Base-by-base conservation (phyloP, 345 rosid species). In the Ceriops zippeliana region DNA sequence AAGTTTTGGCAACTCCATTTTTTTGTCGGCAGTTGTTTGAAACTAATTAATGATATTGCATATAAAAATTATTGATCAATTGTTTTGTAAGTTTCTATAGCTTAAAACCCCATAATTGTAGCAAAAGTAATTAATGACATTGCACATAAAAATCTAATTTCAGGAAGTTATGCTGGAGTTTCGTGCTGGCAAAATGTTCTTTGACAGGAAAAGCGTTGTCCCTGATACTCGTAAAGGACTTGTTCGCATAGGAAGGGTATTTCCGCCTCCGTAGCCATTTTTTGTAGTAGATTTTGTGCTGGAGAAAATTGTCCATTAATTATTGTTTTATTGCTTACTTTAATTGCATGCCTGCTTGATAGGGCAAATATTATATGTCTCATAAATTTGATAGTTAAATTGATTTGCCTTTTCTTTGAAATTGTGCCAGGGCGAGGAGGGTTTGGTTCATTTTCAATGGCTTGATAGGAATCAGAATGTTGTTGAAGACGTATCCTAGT, bases 151-250 rank as follows among this genome's bases (percentile, higher is more conserved):
- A 5, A 16, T 52, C 26, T 58, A 5, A 65, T 81, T 68, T 71
- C 88, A 86, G 93, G 93, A 86, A 71, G 74, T 69, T 49, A 76
- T 91, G 90, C 71, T 95, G 70, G 97, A 95, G 84, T 95, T 95
- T 80, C 96, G 97, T 76, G 97, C 99, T 66, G 97, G 97, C 69
- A 95, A 91, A 83, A 91, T 95, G 97, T 37, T 62, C 67, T 72
- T 88, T 62, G 96, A 91, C 76, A 93, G 95, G 37, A 88, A 81
- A 63, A 86, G 78, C 76, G 97, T 91, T 65, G 82, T 87, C 60
- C 97, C 96, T 51, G 97, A 95, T 85, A 5, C 82, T 6, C 86
- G 93, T 5, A 95, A 95, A 79, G 99, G 99, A 42, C 90, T 95
- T 73, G 83, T 91, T 72, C 93, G 96, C 73, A 74, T 95, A 31